Evolutionary conservation across 345 rosid species (phyloP), one percentile per base, ranked within the genome.

Genomic region (Gossypium herbaceum): DNA sequence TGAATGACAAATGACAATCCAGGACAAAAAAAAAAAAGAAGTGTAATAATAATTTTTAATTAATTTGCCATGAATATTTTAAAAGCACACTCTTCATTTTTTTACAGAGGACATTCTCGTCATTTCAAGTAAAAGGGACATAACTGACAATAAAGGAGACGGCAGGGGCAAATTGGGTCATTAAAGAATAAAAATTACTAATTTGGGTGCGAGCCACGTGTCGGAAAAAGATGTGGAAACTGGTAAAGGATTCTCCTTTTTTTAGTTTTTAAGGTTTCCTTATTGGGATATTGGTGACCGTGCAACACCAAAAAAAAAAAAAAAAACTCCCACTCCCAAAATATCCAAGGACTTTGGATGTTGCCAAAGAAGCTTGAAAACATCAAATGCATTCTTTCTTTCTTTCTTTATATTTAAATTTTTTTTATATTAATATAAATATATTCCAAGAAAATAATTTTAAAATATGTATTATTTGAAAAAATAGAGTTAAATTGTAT

Each of bases 241-340:
- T 6, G 51, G 71, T 73, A 77, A 69, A 12, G 11, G 22, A 22
- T 48, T 45, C 6, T 19, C 55, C 8, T 68, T 68, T 75, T 56
- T 17, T 17, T 7, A 58, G 67, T 34, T 76, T 73, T 79, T 75
- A 80, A 84, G 87, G 89, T 86, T 86, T 54, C 87, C 85, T 63
- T 50, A 80, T 80, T 12, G 29, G 83, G 85, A 82, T 78, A 75
- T 57, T n/a, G 41, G 17, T 43, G 55, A 41, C 29, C 24, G 69
- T 64, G 72, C 62, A 60, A 25, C 51, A 47, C 12, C 51, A 27
- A 59, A 59, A 17, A 6, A 54, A 59, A 4, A 29, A 27, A 50
- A 17, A 16, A 9, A 27, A 2, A 2, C 22, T 27, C 20, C n/a
- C 10, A 72, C n/a, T 2, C 15, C 4, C 9, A 24, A 73, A 70